Conservation (phyloP, 345 rosid genomes). For the Carallia pectinifolia region DNA sequence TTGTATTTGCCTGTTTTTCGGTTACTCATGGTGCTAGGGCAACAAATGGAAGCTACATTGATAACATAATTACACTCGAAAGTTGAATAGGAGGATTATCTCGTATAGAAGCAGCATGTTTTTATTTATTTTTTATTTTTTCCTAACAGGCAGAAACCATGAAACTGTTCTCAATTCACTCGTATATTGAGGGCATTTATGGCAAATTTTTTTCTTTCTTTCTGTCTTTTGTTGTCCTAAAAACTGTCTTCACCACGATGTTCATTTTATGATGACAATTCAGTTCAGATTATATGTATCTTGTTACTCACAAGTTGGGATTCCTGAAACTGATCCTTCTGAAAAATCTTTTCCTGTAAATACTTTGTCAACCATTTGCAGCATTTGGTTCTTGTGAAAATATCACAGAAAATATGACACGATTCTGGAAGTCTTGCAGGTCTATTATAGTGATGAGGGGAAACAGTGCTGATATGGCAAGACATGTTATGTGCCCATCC, state of each 20-base stretch:
- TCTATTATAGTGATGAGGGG: slow-evolving; percentile 2
- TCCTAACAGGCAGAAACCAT: neutral
- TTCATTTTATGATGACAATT: neutral
- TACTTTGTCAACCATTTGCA: slow-evolving; percentile 1
- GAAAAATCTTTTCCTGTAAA: neutral
- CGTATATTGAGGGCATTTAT: neutral
- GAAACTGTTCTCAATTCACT: neutral
- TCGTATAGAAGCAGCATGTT: neutral
- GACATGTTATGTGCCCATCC: slow-evolving; percentile 23
- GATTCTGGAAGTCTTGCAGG: slow-evolving; percentile 6
- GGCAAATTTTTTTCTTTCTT: neutral
- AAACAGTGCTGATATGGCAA: slow-evolving; percentile 6
- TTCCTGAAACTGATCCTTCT: neutral
- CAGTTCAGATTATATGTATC: neutral
- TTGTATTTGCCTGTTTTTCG: neutral
- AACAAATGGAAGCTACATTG: neutral
- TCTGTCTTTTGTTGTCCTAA: neutral
- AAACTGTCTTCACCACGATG: neutral
- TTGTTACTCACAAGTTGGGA: neutral
- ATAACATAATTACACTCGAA: no score
- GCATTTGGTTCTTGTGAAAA: neutral
- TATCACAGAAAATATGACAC: neutral
- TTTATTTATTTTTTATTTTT: neutral
- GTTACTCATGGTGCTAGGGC: neutral
- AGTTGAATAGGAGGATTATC: no score